Base-by-base conservation (phyloP, 2,329 filamentous ascomycete species). In the Diplodia seriata region DNA sequence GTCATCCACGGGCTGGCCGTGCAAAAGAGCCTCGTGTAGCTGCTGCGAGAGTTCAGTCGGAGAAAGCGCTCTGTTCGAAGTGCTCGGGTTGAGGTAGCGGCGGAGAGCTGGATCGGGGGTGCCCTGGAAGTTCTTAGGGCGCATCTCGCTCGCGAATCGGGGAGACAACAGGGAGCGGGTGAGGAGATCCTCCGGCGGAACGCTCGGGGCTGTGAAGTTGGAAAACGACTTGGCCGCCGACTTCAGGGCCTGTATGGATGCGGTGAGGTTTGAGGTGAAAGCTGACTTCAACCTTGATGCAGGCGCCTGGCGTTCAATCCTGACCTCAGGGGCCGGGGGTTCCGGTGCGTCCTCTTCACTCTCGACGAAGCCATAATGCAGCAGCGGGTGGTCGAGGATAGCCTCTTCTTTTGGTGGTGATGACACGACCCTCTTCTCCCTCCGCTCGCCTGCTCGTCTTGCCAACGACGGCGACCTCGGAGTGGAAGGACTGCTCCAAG, bases 241-340 rank as follows among this genome's bases (percentile, higher is more conserved):
- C 76, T 86, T 88, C 62, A 90, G 82, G 3, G 85, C 86, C 69
- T 87, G 85, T 23, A 90, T 76, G 0, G 87, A 89, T 2, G 86
- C 85, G 0, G 87, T 89, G 53, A 90, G 79, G 69, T 89, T 89
- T 0, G 87, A 90, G 70, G 86, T 88, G 78, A 89, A 86, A 1
- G 82, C 84, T 20, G 80, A 80, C 62, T 79, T 79, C 4, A 66
- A 26, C 23, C 82, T 70, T 6, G 76, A 73, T 7, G 72, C 65
- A 12, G 73, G 70, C 11, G 72, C 70, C 40, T 68, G 56, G 26
- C 36, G 66, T 33, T 66, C 68, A 31, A 73, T 68, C 36, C 55
- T 36, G n/a, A 54, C 36, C 26, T 74, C 74, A 51, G 70, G 72
- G 20, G 75, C 67, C 36, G 78, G 73, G 71, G 73, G 74, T 69